Evolutionary conservation across 2,329 filamentous ascomycete species (phyloP), one percentile per base, ranked within the genome.

Genomic region (Ceratocystis eucalypticola): DNA sequence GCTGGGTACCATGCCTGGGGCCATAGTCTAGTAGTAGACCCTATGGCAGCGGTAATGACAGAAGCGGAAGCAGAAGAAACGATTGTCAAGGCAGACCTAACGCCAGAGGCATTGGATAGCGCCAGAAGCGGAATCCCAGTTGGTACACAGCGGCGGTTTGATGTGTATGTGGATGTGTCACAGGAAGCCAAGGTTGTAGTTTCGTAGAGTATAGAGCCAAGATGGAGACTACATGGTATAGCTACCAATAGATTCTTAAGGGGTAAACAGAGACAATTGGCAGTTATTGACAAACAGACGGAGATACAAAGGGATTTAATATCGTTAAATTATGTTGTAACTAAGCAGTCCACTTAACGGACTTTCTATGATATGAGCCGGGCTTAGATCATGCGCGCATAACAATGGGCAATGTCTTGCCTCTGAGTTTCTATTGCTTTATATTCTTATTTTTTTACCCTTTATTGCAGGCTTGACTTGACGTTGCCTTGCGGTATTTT

Each of bases 1-100:
- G 89, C 90, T 0, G 80, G 81, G 5, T 99, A 99, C 75, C 86
- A 92, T 73, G 93, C 94, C 0, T 99, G 87, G 82, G 94, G 94
- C 0, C 94, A 99, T 75, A 95, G 88, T 71, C 80, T 96, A 79
- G 80, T 97, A 65, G 87, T 88, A 5, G 90, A 96, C 74, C 93
- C 94, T 1, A 89, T 93, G 79, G 94, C 91, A 12, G 80, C 86
- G 71, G 84, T 97, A n/a, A 71, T 96, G 71, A 81, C 79, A 17
- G 86, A 96, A 79, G 84, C 91, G 1, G 90, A 85, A 12, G 91
- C 95, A 76, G 78, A 78, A 59, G 91, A 96, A 78, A 83, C 83
- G 3, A 88, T 89, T 68, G 82, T 96, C 10, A 84, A 86, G 73
- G 88, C 85, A 57, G 87, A 92, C 67, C 75, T 96, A 72, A 80